phyloP scores from a whole-genome alignment of 2,329 filamentous ascomycete genomes.

The Colletotrichum simmondsii region DNA sequence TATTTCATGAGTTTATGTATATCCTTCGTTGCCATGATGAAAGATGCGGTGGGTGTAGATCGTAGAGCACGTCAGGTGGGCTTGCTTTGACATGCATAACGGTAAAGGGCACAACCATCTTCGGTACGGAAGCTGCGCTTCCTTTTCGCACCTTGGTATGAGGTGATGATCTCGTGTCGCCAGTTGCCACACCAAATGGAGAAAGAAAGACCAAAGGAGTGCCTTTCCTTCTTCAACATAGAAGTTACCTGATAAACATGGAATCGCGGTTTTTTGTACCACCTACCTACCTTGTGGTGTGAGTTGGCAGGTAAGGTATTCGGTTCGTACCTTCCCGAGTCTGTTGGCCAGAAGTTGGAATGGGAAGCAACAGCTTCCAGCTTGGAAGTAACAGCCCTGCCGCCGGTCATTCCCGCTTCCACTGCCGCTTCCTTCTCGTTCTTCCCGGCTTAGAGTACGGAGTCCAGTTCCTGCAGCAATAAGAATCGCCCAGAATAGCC shows the following conservation, averaged over 20 bases:
- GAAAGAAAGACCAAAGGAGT: too few relatives aligned
- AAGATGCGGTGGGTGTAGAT: constrained; percentile 17
- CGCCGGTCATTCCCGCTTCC: neutral
- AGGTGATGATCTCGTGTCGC: neutral
- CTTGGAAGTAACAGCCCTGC: neutral
- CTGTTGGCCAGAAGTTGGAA: neutral
- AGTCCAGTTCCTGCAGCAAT: neutral
- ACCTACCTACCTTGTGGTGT: too few relatives aligned
- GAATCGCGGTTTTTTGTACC: too few relatives aligned
- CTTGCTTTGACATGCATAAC: constrained; percentile 16
- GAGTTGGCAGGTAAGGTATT: too few relatives aligned
- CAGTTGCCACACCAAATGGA: too few relatives aligned
- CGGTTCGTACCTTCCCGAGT: neutral
- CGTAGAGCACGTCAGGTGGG: constrained; percentile 11
- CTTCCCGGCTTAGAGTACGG: neutral
- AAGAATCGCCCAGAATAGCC: neutral
- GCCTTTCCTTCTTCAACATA: too few relatives aligned
- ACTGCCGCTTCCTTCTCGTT: constrained; percentile 10
- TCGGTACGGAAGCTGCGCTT: neutral
- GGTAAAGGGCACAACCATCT: neutral
- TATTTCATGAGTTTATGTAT: neutral
- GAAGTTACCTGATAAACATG: too few relatives aligned
- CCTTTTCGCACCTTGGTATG: neutral
- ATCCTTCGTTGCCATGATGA: constrained; percentile 2
- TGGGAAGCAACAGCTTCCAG: neutral